phyloP scores from a whole-genome alignment of 2,329 filamentous ascomycete species.

The Trichoderma oligosporum region DNA sequence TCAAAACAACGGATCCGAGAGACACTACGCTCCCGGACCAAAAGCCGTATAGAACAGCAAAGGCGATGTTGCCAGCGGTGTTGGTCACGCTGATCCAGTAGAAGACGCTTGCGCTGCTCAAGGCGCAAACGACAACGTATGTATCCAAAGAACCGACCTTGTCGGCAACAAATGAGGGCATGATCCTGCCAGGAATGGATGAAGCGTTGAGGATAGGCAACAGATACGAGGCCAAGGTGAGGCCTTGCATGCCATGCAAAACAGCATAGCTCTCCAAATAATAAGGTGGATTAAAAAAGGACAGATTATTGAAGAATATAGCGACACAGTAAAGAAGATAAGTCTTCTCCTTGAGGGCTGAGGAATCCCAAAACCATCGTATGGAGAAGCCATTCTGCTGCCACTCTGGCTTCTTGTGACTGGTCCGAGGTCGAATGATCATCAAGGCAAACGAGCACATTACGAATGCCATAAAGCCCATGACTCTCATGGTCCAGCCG shows the following conservation, averaged over 20 bases:
- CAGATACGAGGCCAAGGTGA: constrained; percentile 41
- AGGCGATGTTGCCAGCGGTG: constrained; percentile 37
- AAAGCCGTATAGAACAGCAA: constrained; percentile 45
- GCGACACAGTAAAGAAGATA: constrained; percentile 33
- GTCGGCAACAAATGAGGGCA: constrained; percentile 44
- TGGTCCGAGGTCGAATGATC: constrained; percentile 27
- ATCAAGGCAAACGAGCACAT: constrained; percentile 31
- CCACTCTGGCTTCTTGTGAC: constrained; percentile 13
- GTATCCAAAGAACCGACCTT: constrained; percentile 41
- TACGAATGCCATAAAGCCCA: constrained; percentile 35
- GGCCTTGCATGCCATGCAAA: constrained; percentile 30
- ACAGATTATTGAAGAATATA: constrained; percentile 35
- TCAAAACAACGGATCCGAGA: constrained; percentile 41
- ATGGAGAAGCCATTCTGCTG: constrained; percentile 12
- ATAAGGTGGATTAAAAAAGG: constrained; percentile 41
- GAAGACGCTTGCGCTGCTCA: constrained; percentile 36
- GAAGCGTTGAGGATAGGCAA: constrained; percentile 50
- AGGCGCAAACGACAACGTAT: constrained; percentile 34
- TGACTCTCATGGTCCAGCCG: constrained; percentile 34
- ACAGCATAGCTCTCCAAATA: constrained; percentile 44
- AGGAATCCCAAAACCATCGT: constrained; percentile 18
- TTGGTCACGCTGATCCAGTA: constrained; percentile 40
- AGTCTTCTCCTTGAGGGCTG: constrained; percentile 25
- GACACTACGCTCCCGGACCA: constrained; percentile 44
- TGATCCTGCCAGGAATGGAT: constrained; percentile 46